Evolutionary conservation across 257 asterid species (phyloP), one percentile per base, ranked within the genome.

Genomic region (Prunella vulgaris): DNA sequence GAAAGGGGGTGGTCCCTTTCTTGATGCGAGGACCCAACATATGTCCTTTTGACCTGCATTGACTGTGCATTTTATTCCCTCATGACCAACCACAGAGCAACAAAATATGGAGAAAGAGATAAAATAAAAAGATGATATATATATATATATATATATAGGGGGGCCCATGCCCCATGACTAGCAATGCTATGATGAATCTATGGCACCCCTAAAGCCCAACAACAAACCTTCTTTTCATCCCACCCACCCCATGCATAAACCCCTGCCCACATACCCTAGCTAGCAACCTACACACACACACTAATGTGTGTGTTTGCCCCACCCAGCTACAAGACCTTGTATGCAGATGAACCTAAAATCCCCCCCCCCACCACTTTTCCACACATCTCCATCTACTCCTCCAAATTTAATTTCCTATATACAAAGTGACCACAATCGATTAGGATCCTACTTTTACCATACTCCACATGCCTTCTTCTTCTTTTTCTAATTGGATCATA

Each of bases 11-110:
- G 86, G 88, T 77, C 84, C 85, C 69, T 40, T 65, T 33, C 51
- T 73, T 77, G 77, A 72, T 53, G 74, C 74, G 66, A 76, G 71
- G 79, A 71, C 61, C 81, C 81, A 66, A 71, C 68, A 69, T 74
- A 68, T 72, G 87, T 72, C 84, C 71, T 74, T 85, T 82, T 85
- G 85, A 86, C 89, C 84, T 79, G 79, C 86, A 79, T 84, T 78
- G 83, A 81, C 83, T 77, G 79, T 74, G 64, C 70, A 73, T 64
- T 60, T 68, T 79, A 85, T 82, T 81, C 88, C 71, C 81, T 72
- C 17, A 62, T 70, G 61, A 75, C 85, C 85, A 83, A 76, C 86
- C 81, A 75, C 22, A 74, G 63, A 37, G 59, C 72, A 46, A 46
- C 2, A 73, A 73, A 78, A 73, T 60, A 66, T 62, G 59, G 22